Base-by-base conservation (phyloP, 768 basidiomycete genomes). In the Sistotremastrum suecicum region DNA sequence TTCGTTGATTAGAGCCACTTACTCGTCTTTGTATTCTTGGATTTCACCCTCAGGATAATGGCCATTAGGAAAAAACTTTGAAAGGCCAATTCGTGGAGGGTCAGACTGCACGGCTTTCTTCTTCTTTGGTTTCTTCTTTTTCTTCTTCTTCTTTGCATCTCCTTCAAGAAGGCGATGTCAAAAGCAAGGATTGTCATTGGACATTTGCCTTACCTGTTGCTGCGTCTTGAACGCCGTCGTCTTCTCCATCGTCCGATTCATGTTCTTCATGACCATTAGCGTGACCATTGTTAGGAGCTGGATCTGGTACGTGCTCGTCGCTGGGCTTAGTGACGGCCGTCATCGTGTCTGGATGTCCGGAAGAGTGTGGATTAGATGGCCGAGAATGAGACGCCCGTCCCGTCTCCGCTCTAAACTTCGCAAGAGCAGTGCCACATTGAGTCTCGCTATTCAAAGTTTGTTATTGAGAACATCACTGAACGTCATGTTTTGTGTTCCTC, bases 11-110 rank as follows among this genome's bases (percentile, higher is more conserved):
- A 45, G 47, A 39, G 40, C 39, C 8, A 73, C 88, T 53, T 56
- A 95, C 91, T 92, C 87, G 63, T 91, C 75, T 57, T 80, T 80
- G 69, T 98, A 99, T 40, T 83, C 80, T 48, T 90, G 81, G 44
- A 88, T 72, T 66, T 98, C 85, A 37, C 92, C 95, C 55, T 85
- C 85, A 2, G 92, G 91, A 64, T 82, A 98, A 30, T 77, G 65
- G n/a, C 85, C 88, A 58, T 74, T 74, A 7, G 82, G 74, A 67
- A 84, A 98, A 46, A 98, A 72, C 61, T 88, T 91, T 53, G 83
- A 83, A 50, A 99, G 62, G 6, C 86, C 89, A 20, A 94, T 68
- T 30, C 87, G 75, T 33, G 95, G 95, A 12, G 95, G 95, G 34
- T 94, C 90, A n/a, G 75, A 76, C 66, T 98, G 92, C 55, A 76